Percentiles rank a stretch among this genome's conserved stretches.
These are phyloP conservation scores for Peronospora destructor DNA, from an alignment of 352 stramenopile species.

Conservation along the genomic window DNA sequence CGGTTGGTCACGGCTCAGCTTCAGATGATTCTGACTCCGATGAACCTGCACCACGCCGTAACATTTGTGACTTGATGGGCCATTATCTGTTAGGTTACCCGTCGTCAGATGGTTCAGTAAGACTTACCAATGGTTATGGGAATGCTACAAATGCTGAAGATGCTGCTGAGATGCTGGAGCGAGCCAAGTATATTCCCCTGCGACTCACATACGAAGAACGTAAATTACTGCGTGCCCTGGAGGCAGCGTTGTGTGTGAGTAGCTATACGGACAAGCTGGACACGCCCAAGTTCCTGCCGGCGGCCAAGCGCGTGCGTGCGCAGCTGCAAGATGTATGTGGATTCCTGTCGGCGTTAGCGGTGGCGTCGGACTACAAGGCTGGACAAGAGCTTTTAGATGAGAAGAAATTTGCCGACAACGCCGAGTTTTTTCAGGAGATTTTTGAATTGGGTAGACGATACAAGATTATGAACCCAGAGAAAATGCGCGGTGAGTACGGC, in stretches of 20 bases:
- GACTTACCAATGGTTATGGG: constrained; percentile 15
- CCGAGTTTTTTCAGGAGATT: constrained; percentile 84
- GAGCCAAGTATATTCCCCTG: constrained; percentile 94
- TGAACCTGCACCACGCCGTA: constrained; percentile 44
- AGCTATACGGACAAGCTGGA: constrained; percentile 93
- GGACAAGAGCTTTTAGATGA: constrained; percentile 85
- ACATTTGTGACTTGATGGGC: constrained; percentile 86
- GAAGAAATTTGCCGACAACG: constrained; percentile 86
- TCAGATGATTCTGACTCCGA: constrained; percentile 34
- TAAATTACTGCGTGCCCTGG: constrained; percentile 90
- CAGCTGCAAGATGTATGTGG: constrained; percentile 90
- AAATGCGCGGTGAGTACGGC: constrained; percentile 94
- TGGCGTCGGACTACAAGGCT: constrained; percentile 83
- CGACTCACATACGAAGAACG: constrained; percentile 92
- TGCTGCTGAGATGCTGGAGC: constrained; percentile 68
- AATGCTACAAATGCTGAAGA: constrained; percentile 11
- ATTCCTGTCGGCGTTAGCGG: constrained; percentile 88
- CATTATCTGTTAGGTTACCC: constrained; percentile 76
- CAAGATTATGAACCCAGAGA: constrained; percentile 98
- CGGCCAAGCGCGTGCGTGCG: constrained; percentile 75
- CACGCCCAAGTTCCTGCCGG: constrained; percentile 48
- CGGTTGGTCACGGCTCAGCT: constrained; percentile 20
- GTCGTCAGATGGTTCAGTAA: constrained; percentile 25
- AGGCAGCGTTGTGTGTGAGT: constrained; percentile 89
- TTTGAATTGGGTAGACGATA: constrained; percentile 93